Evolutionary conservation across 139 green algal species (phyloP).

Genomic region (Dunaliella sp.): DNA sequence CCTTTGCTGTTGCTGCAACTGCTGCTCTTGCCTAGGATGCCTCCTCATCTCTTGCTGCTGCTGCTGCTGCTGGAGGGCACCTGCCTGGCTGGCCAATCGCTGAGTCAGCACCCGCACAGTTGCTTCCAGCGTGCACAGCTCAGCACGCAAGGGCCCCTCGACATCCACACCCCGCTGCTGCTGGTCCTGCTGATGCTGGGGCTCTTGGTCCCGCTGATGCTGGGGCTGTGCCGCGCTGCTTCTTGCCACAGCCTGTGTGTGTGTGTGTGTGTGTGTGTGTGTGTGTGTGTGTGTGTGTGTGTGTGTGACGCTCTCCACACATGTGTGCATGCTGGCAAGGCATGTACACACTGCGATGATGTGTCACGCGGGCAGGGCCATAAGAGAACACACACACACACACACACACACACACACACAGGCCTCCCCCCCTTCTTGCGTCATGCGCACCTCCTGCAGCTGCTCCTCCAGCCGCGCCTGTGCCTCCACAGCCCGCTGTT

Average conservation of each 20-base stretch:
- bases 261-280: too few relatives aligned
- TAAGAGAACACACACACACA: too few relatives aligned
- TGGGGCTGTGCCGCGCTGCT: background rate
- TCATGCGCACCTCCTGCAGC: background rate
- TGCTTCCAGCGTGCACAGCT: background rate
- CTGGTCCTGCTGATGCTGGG: background rate
- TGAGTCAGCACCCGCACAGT: conserved; percentile 5
- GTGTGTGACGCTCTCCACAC: too few relatives aligned
- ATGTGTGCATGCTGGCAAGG: too few relatives aligned
- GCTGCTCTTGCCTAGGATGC: too few relatives aligned
- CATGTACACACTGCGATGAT: too few relatives aligned
- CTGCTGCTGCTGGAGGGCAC: background rate
- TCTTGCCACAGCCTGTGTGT: too few relatives aligned
- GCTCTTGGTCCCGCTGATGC: too few relatives aligned
- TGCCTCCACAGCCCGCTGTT: background rate
- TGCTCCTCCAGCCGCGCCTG: background rate
- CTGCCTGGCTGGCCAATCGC: background rate
- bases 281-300: too few relatives aligned
- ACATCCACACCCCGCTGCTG: background rate
- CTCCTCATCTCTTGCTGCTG: too few relatives aligned
- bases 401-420: too few relatives aligned
- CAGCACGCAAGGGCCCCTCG: background rate
- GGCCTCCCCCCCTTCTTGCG: background rate
- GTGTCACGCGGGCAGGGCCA: too few relatives aligned
- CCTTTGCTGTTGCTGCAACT: conserved; percentile 9